A percentile compares a stretch with the other conserved stretches of the same genome.
Evolutionary conservation across 2,329 filamentous ascomycete genomes (phyloP).

Genomic region (Colletotrichum sp.): DNA sequence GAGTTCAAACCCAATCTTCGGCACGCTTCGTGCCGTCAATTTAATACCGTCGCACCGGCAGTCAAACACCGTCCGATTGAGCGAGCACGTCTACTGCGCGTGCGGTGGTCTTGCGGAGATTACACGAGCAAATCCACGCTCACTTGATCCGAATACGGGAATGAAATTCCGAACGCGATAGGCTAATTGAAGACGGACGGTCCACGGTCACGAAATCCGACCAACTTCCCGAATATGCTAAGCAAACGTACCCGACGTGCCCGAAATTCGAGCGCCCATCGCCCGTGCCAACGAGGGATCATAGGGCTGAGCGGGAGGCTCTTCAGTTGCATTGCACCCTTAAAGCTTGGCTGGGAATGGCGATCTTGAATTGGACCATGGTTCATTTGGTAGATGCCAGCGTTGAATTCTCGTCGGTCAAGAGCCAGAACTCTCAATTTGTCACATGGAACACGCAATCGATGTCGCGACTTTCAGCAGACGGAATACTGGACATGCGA

Average conservation of each 20-base stretch:
- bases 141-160: neutral
- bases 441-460: neutral
- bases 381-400: neutral
- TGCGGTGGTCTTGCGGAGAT: neutral
- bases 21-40: neutral
- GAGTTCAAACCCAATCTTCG: neutral
- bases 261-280: neutral
- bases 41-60: neutral
- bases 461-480: neutral
- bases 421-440: neutral
- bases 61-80: constrained; percentile 1
- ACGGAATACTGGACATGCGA: neutral
- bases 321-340: neutral
- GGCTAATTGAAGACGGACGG: neutral
- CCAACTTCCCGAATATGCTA: neutral
- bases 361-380: neutral
- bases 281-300: neutral
- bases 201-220: neutral
- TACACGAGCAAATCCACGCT: neutral
- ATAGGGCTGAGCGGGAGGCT: neutral
- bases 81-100: neutral
- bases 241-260: neutral
- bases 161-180: neutral
- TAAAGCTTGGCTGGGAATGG: neutral
- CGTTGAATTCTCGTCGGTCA: neutral